Conservation (phyloP, 768 basidiomycete species). For the Saitozyma sp. region DNA sequence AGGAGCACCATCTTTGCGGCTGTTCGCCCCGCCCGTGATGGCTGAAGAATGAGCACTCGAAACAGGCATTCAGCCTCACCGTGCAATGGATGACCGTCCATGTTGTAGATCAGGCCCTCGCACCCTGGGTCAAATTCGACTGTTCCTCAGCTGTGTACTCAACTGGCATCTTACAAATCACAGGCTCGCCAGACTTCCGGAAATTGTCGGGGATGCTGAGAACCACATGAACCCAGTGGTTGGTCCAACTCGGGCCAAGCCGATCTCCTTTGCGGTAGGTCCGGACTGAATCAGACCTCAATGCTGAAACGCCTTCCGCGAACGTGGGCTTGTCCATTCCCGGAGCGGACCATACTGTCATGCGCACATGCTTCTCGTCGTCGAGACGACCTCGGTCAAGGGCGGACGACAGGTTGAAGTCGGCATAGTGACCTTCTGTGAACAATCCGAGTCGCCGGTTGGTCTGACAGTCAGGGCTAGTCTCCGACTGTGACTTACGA, state of each 20-base stretch:
- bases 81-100: conserved; percentile 73
- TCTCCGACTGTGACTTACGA: conserved; percentile 10
- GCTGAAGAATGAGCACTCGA: conserved; percentile 54
- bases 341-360: conserved; percentile 88
- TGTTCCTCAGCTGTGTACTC: conserved; percentile 43
- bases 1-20: conserved; percentile 11
- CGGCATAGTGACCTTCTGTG: conserved; percentile 70
- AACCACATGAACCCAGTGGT: conserved; percentile 91
- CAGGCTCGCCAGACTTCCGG: conserved; percentile 69
- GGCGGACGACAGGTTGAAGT: conserved; percentile 75
- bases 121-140: conserved; percentile 95
- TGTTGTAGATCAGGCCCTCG: conserved; percentile 83
- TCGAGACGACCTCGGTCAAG: conserved; percentile 72
- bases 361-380: conserved; percentile 59
- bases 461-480: conserved; percentile 5
- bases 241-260: conserved; percentile 93
- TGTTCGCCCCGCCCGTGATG: conserved; percentile 79
- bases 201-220: conserved; percentile 74
- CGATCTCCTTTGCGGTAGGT: conserved; percentile 74
- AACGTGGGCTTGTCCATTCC: conserved; percentile 78
- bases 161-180: conserved; percentile 56
- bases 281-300: neutral
- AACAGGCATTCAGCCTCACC: conserved; percentile 51
- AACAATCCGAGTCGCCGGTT: conserved; percentile 17
- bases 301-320: conserved; percentile 63